Evolutionary conservation across 345 rosid species (phyloP), one percentile per base, ranked within the genome.

Genomic region (Heritiera littoralis): DNA sequence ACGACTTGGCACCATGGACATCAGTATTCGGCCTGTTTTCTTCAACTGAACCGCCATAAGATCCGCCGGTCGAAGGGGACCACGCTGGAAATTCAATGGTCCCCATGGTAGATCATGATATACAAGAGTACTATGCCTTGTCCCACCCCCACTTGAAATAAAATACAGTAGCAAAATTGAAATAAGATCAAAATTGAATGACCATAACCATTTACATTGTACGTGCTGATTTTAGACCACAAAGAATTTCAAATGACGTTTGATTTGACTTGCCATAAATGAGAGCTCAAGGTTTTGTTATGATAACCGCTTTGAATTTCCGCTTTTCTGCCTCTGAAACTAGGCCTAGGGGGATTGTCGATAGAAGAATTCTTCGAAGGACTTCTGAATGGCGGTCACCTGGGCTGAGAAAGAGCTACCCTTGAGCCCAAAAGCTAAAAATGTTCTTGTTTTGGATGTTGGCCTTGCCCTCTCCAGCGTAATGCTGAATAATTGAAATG

Each of bases 211-310:
- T 38, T 72, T 23, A 23, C 64, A 72, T 54, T 35, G 64, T 72
- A 72, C 76, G 30, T 35, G 11, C 30, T 17, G 14, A 54, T 72
- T 72, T 15, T 72, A 72, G 63, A 54, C 76, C 64, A 72, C 61
- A 54, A 32, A 72, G 28, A 23, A 23, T 23, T 23, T 23, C 28
- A 23, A 23, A 23, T 23, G 28, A 23, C 28, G 28, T 23, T 23
- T 23, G 28, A 23, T 23, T 23, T 70, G 18, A 46, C 23, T 49
- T 23, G 15, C 1, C 12, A 12, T 49, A 12, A 2, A 49, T 49
- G 54, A 49, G 15, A 49, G 13, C 52, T 63, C 8, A 30, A 63
- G 17, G 54, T 49, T 5, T 63, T 13, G 2, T 13, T 5, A 5
- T 32, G 18, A 30, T 63, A 28, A 63, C 5, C 5, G 18, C 43